phyloP scores from a whole-genome alignment of 1,139 yeast species.

The Yamadazyma songkhlaensis region DNA sequence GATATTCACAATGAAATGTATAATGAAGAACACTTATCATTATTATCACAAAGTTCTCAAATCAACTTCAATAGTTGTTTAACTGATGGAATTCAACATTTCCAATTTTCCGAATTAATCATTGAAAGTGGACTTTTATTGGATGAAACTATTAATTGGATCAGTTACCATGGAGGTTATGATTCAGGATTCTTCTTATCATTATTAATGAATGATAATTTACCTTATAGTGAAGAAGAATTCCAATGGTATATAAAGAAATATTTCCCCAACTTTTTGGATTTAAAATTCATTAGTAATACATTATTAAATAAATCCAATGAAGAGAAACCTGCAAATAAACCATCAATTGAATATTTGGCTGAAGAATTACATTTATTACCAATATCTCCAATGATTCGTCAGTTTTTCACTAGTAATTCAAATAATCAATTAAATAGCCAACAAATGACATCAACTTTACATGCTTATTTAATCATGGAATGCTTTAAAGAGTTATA shows the following conservation, averaged over 20 bases:
- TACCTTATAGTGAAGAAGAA: constrained; percentile 81
- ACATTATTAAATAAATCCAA: constrained; percentile 31
- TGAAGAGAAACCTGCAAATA: constrained; percentile 24
- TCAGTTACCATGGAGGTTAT: constrained; percentile 91
- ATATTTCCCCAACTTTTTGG: constrained; percentile 82
- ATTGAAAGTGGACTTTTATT: constrained; percentile 84
- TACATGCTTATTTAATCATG: constrained; percentile 55
- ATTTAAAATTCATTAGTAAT: constrained; percentile 76
- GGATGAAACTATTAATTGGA: constrained; percentile 76
- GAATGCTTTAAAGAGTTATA: constrained; percentile 57
- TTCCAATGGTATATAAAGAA: constrained; percentile 69
- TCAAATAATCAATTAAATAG: constrained; percentile 26
- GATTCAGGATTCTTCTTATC: constrained; percentile 89
- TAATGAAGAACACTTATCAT: constrained; percentile 70
- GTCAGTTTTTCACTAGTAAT: constrained; percentile 45
- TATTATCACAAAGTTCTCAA: constrained; percentile 72
- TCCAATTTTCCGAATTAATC: constrained; percentile 79
- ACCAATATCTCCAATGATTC: constrained; percentile 49
- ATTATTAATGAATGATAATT: constrained; percentile 66
- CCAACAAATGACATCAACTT: constrained; percentile 45
- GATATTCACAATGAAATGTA: constrained; percentile 80
- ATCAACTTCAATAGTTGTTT: constrained; percentile 76
- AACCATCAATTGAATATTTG: constrained; percentile 48
- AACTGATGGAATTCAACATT: constrained; percentile 74
- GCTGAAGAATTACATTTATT: constrained; percentile 59